Evolutionary conservation across 305 asterid genomes (phyloP).

Genomic region (Rubia tinctorum): DNA sequence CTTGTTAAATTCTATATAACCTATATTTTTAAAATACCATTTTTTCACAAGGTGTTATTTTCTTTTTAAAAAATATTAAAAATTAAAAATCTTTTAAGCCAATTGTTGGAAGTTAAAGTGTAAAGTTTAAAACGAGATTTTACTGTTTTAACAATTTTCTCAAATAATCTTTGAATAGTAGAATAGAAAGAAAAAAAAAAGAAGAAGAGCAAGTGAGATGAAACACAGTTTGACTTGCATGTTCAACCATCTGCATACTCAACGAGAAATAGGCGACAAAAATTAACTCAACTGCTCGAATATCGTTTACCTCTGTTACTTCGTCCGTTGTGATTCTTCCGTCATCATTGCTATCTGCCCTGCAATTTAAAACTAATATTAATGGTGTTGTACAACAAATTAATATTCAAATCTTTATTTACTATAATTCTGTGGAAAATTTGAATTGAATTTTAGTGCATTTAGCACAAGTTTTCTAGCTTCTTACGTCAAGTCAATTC

Average conservation of each 20-base stretch:
- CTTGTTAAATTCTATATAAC: too few species aligned
- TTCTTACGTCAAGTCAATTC: neutral
- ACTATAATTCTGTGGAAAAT: neutral
- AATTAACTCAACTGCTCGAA: constrained; percentile 12
- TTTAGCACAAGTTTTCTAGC: neutral
- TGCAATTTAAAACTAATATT: constrained; percentile 7
- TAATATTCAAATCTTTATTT: neutral
- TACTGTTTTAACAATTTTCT: too few species aligned
- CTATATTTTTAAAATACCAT: too few species aligned
- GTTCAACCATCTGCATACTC: constrained; percentile 11
- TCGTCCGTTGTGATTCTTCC: constrained; percentile 90
- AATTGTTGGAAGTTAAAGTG: too few species aligned
- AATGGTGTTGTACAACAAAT: neutral
- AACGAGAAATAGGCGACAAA: neutral
- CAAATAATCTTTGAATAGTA: too few species aligned
- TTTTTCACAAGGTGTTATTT: too few species aligned
- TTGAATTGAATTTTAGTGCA: neutral
- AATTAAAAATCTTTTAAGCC: too few species aligned
- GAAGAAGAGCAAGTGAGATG: constrained; percentile 22
- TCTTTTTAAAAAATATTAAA: too few species aligned
- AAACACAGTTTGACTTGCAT: constrained; percentile 37
- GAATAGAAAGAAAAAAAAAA: too few species aligned
- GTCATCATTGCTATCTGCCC: constrained; percentile 91
- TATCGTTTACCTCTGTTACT: constrained; percentile 66
- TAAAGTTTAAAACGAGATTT: too few species aligned